Evolutionary conservation across 208 protist genomes (phyloP), one percentile per base, ranked within the genome.

Genomic region (Acanthamoeba royreba): DNA sequence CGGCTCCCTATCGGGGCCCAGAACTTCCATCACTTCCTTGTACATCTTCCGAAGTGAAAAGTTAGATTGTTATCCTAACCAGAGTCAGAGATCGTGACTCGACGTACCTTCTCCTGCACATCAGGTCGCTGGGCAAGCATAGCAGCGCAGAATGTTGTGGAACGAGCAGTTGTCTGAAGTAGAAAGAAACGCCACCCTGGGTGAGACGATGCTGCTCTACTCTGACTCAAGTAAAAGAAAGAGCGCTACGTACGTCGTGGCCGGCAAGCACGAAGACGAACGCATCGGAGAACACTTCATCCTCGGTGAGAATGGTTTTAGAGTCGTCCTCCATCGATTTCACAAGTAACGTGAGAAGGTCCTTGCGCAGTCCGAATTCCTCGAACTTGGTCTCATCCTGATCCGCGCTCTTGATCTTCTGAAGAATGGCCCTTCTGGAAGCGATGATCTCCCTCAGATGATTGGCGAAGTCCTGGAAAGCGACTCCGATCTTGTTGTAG

Each of bases 191-290:
- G n/a, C n/a, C n/a, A n/a, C n/a, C n/a, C n/a, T n/a, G n/a, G n/a
- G n/a, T n/a, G n/a, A n/a, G n/a, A n/a, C n/a, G n/a, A n/a, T n/a
- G n/a, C n/a, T n/a, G n/a, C n/a, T n/a, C n/a, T n/a, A n/a, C n/a
- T n/a, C n/a, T n/a, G n/a, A n/a, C n/a, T n/a, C n/a, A n/a, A n/a
- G 63, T 77, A 35, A 43, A 0, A 25, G 33, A 74, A 74, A 74
- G 22, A 74, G 22, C 22, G 22, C 33, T n/a, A 19, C 49, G 49
- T 55, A 19, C 19, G 49, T 19, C 13, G 49, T 55, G 49, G 49
- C 79, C 79, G 43, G 79, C 79, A 28, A 88, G 49, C 19, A 88
- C 33, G 79, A 88, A 88, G 33, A 88, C 43, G 79, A 88, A 88
- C 8, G 49, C 19, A 47, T 88, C 49, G 47, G 46, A 61, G 35